Evolutionary conservation across 1,284 basidiomycete genomes (phyloP), one percentile per base, ranked within the genome.

Genomic region (Lentinus polychrous): DNA sequence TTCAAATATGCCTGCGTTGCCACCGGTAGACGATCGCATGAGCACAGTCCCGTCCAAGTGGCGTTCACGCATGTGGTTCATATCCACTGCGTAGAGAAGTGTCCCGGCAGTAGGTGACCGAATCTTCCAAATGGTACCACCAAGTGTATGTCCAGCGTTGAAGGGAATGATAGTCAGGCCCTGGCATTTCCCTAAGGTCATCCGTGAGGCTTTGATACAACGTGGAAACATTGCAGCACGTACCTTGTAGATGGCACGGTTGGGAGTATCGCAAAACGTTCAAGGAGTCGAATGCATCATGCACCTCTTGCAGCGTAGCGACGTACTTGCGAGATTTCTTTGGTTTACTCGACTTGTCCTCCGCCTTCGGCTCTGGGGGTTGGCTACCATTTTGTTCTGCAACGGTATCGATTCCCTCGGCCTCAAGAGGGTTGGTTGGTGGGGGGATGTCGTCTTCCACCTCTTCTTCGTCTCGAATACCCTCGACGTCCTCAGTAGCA

Each of bases 61-160:
- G 32, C 94, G 82, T 66, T 99, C 96, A 50, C 85, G 82, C 75
- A 94, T 94, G 65, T 99, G 96, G 64, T 99, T 99, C 73, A 98
- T 81, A 57, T 95, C 85, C 15, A 98, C 91, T 10, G 94, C 95
- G 63, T 99, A 96, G 24, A 99, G 74, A 15, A 99, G 86, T 2
- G 96, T 98, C 6, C 94, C 95, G 7, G 92, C 91, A 0, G 93
- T 94, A 1, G 96, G 94, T 1, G 94, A 97, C 34, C 96, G 86
- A 52, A 99, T 88, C 66, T 98, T 98, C 94, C 94, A 99, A 55
- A 99, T 89, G 2, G 94, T 94, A 43, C 95, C 96, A 56, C 96
- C 96, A 15, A 99, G 80, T 0, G 92, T 91, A 65, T 98, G 94
- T 0, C 96, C 96, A 10, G 94, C 91, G 55, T 91, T 90, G 72